Percentiles rank a stretch among this genome's conserved stretches.
Evolutionary conservation across 2,329 filamentous ascomycete genomes (phyloP).

Genomic region (Trichoderma guizhouense): DNA sequence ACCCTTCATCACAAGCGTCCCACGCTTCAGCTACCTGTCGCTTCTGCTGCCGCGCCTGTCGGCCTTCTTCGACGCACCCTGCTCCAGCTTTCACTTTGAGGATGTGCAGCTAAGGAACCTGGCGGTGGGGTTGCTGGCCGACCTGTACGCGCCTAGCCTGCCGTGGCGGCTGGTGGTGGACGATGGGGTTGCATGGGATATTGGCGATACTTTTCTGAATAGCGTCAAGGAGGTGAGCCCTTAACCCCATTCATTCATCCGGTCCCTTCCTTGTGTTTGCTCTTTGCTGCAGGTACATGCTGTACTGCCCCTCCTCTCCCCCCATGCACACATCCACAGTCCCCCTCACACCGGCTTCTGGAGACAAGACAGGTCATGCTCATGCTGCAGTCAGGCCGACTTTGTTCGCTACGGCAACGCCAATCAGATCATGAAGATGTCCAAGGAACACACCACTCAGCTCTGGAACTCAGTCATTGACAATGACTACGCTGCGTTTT

Average conservation of each 20-base stretch:
- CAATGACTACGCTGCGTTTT: constrained; percentile 71
- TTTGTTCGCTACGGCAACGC: constrained; percentile 85
- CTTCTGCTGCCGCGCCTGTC: constrained; percentile 54
- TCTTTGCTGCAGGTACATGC: neutral
- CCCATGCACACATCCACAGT: neutral
- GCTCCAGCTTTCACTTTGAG: constrained; percentile 59
- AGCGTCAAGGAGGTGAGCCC: constrained; percentile 57
- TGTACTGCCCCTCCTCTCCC: neutral
- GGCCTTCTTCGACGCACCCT: constrained; percentile 50
- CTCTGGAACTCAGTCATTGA: constrained; percentile 79
- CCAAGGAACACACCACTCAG: constrained; percentile 75
- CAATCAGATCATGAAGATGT: constrained; percentile 85
- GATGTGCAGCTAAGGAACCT: constrained; percentile 52
- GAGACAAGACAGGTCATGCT: neutral
- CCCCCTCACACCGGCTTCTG: neutral
- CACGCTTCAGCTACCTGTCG: constrained; percentile 59
- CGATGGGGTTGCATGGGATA: constrained; percentile 57
- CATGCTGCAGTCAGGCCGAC: constrained; percentile 56
- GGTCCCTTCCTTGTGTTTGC: neutral
- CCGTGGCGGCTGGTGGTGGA: constrained; percentile 55
- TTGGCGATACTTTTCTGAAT: constrained; percentile 61
- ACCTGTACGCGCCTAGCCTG: constrained; percentile 53
- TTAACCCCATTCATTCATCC: neutral
- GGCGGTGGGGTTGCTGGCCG: constrained; percentile 51
- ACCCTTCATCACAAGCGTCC: constrained; percentile 52